Evolutionary conservation across 2,329 filamentous ascomycete species (phyloP).

Genomic region (Venturiaceae sp.): DNA sequence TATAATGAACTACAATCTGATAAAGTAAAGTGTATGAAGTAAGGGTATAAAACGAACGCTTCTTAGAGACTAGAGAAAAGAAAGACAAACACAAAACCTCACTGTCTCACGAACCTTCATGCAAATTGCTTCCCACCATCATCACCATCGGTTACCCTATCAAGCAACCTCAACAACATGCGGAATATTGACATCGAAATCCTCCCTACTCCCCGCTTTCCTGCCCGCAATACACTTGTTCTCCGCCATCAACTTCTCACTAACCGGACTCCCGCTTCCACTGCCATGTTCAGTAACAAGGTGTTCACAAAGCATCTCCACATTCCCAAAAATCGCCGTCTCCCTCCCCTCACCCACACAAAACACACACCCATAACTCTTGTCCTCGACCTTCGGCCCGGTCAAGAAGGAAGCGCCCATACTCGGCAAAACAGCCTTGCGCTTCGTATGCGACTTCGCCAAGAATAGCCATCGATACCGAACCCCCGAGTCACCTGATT

Average conservation of each 20-base stretch:
- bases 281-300: constrained; percentile 23
- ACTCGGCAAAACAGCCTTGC: constrained; percentile 9
- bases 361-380: constrained; percentile 25
- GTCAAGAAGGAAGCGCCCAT: background rate
- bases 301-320: constrained; percentile 29
- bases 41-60: too few species aligned
- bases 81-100: too few species aligned
- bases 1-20: too few species aligned
- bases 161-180: constrained; percentile 2
- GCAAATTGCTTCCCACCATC: too few species aligned
- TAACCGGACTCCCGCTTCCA: constrained; percentile 15
- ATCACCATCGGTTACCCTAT: too few species aligned
- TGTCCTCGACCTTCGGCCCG: constrained; percentile 3
- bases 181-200: constrained; percentile 26
- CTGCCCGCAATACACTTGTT: constrained; percentile 26
- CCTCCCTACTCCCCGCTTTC: constrained; percentile 19
- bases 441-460: constrained; percentile 24
- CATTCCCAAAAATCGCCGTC: constrained; percentile 24
- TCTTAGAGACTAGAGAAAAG: too few species aligned
- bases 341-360: constrained; percentile 22
- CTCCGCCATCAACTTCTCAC: constrained; percentile 17
- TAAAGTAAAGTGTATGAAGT: too few species aligned
- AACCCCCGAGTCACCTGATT: constrained; percentile 10
- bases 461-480: constrained; percentile 29
- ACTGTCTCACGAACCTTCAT: too few species aligned